A percentile compares a stretch with the other conserved stretches of the same genome.
Evolutionary conservation across 2,329 filamentous ascomycete genomes (phyloP).

Genomic region (Paecilomyces dactylethromorphus): DNA sequence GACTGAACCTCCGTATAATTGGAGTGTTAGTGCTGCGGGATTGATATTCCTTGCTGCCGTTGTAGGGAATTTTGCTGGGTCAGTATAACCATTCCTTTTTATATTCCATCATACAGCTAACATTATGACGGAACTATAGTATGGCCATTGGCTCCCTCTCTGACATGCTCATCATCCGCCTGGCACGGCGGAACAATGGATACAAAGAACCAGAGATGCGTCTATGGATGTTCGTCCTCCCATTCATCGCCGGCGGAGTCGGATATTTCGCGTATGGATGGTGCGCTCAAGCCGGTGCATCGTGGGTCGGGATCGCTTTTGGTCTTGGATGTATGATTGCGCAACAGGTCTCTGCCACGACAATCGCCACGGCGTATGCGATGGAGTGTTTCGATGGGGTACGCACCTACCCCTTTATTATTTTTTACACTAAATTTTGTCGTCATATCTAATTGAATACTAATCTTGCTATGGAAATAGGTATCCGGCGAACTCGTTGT

Average conservation of each 20-base stretch:
- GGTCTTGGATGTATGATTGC: constrained; percentile 34
- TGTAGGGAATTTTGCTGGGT: constrained; percentile 4
- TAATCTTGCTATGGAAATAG: constrained; percentile 5
- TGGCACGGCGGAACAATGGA: constrained; percentile 27
- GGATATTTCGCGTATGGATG: constrained; percentile 36
- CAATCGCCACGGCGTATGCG: constrained; percentile 29
- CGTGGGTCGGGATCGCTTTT: constrained; percentile 31
- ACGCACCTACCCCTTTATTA: constrained; percentile 2
- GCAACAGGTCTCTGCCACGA: constrained; percentile 27
- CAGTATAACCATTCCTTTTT: background rate
- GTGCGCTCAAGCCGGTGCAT: constrained; percentile 25
- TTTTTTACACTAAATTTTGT: background rate
- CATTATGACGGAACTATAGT: constrained; percentile 19
- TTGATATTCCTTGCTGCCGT: constrained; percentile 27
- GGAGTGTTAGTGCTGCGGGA: constrained; percentile 25
- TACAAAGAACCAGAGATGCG: constrained; percentile 34
- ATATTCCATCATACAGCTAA: background rate
- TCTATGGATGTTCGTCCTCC: constrained; percentile 28
- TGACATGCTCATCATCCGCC: constrained; percentile 24
- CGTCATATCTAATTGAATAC: background rate
- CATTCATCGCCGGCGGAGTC: constrained; percentile 23
- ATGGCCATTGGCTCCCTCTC: constrained; percentile 32
- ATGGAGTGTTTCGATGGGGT: constrained; percentile 36
- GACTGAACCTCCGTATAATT: constrained; percentile 30
- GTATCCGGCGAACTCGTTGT: constrained; percentile 33